These are phyloP conservation scores for Linnemannia zychae DNA, from an alignment of 192 early-diverging fungal species.

Conservation along the genomic window DNA sequence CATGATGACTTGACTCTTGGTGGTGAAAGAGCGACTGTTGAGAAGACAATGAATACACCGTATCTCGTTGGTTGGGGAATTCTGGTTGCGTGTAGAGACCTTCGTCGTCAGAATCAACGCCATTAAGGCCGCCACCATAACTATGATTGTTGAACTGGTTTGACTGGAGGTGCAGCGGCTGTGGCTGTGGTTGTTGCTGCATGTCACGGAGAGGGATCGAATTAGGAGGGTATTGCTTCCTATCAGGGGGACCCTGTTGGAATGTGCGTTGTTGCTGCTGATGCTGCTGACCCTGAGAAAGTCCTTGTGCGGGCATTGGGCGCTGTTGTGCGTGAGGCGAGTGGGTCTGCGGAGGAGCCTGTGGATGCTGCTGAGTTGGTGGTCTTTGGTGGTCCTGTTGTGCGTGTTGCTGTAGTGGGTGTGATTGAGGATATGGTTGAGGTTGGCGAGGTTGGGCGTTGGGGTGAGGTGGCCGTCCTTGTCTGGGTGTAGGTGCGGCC, in stretches of 20 bases:
- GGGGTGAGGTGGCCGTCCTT: neutral
- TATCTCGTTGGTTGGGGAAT: constrained; percentile 31
- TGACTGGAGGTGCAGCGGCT: neutral
- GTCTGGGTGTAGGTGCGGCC: neutral
- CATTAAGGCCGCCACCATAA: constrained; percentile 18
- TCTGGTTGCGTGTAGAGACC: constrained; percentile 19
- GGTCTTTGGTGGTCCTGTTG: neutral
- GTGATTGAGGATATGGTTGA: neutral
- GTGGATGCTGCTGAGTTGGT: neutral
- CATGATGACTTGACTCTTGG: constrained; percentile 7
- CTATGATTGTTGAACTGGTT: constrained; percentile 41
- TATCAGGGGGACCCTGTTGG: constrained; percentile 6
- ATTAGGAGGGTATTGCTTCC: constrained; percentile 17
- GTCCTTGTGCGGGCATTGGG: neutral
- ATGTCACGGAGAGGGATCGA: constrained; percentile 29
- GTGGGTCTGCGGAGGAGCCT: neutral
- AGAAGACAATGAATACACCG: constrained; percentile 31
- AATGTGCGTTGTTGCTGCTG: constrained; percentile 13
- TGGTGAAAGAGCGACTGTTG: constrained; percentile 42
- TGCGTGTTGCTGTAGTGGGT: neutral
- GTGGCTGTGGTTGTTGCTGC: neutral
- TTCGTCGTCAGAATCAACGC: constrained; percentile 35
- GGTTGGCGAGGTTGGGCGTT: neutral
- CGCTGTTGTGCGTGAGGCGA: neutral
- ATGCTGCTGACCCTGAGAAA: neutral